Evolutionary conservation across 768 basidiomycete species (phyloP), one percentile per base, ranked within the genome.

Genomic region (Exidia glandulosa): DNA sequence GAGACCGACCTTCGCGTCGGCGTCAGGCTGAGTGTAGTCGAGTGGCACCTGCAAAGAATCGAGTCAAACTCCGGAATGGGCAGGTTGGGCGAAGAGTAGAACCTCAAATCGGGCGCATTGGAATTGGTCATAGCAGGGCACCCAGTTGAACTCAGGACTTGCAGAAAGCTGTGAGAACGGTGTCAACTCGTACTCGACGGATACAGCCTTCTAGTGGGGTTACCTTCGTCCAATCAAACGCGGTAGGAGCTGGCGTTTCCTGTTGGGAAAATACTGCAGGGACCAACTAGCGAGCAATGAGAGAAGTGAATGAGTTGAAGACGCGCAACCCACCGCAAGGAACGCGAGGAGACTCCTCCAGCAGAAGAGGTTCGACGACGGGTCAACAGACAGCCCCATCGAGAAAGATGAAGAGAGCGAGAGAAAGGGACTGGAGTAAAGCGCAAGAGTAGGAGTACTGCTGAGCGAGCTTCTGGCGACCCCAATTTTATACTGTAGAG

Each of bases 21-120:
- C 75, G 16, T 66, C 41, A 3, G 76, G 74, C 4, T 76, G 69
- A 1, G 73, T 74, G 57, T 81, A 75, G 60, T 80, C 73, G 32
- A 80, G 64, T 27, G 79, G 78, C 13, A 79, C 77, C 78, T 80
- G 32, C 13, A 16, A 56, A 29, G 2, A 14, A 57, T 29, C 16
- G n/a, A 25, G 29, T 10, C 16, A 19, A 14, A 1, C 32, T n/a
- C 2, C 13, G 6, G 10, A 16, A 33, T 19, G 14, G 25, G 60
- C 23, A 45, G 30, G 7, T 31, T 32, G 41, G 37, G 10, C 6
- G 6, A 27, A 34, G 30, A 58, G 9, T 25, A 57, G 54, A 6
- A 73, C 74, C 32, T 66, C 66, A 5, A 75, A 65, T 32, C 70
- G 66, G 57, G 72, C 68, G 61, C 74, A 75, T 58, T 75, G 63